Evolutionary conservation across 441 rosid genomes (phyloP).

Genomic region (Kokia cookei): DNA sequence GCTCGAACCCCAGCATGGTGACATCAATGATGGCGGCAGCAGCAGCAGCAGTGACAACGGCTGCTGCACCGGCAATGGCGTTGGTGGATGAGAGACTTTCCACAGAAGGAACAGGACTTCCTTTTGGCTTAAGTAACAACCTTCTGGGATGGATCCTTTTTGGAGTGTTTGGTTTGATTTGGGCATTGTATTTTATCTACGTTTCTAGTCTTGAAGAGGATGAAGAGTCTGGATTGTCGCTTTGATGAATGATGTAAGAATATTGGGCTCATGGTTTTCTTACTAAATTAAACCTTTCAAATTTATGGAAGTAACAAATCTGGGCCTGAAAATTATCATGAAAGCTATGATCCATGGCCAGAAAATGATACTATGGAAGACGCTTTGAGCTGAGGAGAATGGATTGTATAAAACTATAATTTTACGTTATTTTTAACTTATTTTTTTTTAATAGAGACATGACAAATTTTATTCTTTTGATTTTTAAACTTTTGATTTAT

Average conservation of each 20-base stretch:
- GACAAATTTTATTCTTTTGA: too few species aligned
- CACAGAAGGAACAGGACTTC: conserved; percentile 40
- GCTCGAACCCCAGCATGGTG: not conserved
- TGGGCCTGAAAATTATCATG: not conserved
- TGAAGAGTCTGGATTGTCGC: conserved; percentile 43
- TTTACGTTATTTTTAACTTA: too few species aligned
- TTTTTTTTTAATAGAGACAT: too few species aligned
- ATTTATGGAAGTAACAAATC: not conserved
- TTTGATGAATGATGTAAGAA: not conserved
- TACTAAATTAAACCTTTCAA: not conserved
- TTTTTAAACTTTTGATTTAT: too few species aligned
- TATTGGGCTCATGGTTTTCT: not conserved
- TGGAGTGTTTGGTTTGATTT: conserved; percentile 39
- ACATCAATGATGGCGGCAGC: conserved; percentile 12
- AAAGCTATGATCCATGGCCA: not conserved
- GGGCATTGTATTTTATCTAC: conserved; percentile 30
- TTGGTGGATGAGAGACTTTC: conserved; percentile 40
- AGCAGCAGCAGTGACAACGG: not conserved
- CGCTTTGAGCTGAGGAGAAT: not conserved
- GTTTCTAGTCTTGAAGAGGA: conserved; percentile 31
- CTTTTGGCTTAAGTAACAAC: conserved; percentile 43
- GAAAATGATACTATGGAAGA: not conserved
- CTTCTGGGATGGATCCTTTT: conserved; percentile 39
- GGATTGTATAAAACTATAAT: too few species aligned
- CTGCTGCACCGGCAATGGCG: conserved; percentile 24